These are phyloP conservation scores for Lobosporangium transversale DNA, from an alignment of 192 early-diverging fungal genomes.

Conservation along the genomic window DNA sequence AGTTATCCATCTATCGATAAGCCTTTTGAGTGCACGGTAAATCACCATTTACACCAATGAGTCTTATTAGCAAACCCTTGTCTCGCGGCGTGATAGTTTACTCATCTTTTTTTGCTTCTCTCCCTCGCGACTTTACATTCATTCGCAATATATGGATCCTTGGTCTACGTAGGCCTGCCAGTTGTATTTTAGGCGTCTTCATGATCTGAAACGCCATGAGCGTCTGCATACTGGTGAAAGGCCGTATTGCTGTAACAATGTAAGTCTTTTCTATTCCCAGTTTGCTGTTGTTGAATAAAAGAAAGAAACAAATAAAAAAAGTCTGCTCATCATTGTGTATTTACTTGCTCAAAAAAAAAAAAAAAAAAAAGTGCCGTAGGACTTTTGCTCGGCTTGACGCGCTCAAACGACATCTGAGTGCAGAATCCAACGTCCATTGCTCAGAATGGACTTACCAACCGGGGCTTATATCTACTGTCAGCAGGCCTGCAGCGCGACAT, in stretches of 20 bases:
- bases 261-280: conserved; percentile 28
- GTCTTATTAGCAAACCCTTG: neutral
- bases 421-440: conserved; percentile 55
- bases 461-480: neutral
- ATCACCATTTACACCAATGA: neutral
- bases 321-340: no score
- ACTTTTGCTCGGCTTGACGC: conserved; percentile 66
- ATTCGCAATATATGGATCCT: neutral
- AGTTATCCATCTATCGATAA: conserved; percentile 48
- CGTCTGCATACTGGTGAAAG: conserved; percentile 67
- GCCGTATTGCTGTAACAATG: conserved; percentile 59
- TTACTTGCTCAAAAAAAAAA: neutral
- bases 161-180: conserved; percentile 44
- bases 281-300: no score
- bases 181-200: conserved; percentile 60
- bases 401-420: conserved; percentile 61
- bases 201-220: conserved; percentile 65
- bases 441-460: conserved; percentile 47
- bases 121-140: neutral
- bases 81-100: neutral
- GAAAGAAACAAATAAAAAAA: no score
- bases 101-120: conserved; percentile 4
- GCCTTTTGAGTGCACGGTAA: conserved; percentile 52
- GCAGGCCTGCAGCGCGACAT: neutral
- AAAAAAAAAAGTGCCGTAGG: conserved; percentile 44